Percentiles rank a stretch among this genome's conserved stretches.
These are phyloP conservation scores for Kodamaea suecica DNA, from an alignment of 1,139 yeast species.

Conservation along the genomic window DNA sequence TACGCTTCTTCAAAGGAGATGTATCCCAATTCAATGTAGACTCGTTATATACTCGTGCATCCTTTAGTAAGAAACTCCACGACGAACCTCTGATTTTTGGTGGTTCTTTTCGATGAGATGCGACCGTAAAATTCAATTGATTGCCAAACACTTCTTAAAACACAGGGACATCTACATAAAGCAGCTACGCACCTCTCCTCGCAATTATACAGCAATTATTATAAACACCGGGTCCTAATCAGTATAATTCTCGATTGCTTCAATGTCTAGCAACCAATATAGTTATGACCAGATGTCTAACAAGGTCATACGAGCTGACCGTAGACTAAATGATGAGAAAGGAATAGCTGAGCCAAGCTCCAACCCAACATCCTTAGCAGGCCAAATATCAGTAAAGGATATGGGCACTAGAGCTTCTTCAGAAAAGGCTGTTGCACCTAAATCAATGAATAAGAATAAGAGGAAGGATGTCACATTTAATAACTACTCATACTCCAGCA, in stretches of 20 bases:
- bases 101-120: conserved; percentile 1
- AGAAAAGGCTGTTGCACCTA: conserved; percentile 8
- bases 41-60: background rate
- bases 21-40: too few relatives aligned
- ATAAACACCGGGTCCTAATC: background rate
- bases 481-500: conserved; percentile 16
- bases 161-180: too few relatives aligned
- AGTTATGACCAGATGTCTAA: conserved; percentile 72
- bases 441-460: conserved; percentile 4
- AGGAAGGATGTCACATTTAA: conserved; percentile 8
- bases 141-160: too few relatives aligned
- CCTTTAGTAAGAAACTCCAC: too few relatives aligned
- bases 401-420: conserved; percentile 57
- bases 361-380: conserved; percentile 69
- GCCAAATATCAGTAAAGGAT: conserved; percentile 59
- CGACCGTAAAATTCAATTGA: too few relatives aligned
- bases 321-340: conserved; percentile 43
- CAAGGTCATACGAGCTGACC: conserved; percentile 63
- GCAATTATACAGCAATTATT: background rate
- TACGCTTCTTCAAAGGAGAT: too few relatives aligned
- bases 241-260: too few relatives aligned
- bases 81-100: too few relatives aligned
- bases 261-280: conserved; percentile 19
- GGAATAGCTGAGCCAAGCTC: conserved; percentile 27
- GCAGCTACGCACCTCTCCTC: background rate